These are phyloP conservation scores for Aegle marmelos DNA, from an alignment of 345 rosid species.

Conservation along the genomic window DNA sequence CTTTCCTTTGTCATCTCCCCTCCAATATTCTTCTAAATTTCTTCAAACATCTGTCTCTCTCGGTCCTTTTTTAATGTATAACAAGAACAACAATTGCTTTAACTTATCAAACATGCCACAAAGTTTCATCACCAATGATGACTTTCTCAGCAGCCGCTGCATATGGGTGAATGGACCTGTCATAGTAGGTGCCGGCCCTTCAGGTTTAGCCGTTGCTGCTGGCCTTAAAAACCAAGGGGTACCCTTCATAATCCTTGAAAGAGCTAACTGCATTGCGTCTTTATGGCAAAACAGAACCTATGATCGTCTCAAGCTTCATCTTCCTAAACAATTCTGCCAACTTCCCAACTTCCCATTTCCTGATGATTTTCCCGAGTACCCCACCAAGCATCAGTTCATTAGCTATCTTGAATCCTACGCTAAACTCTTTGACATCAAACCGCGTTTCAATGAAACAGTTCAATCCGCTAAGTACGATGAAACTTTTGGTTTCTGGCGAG, in stretches of 20 bases:
- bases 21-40: background rate
- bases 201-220: slow-evolving; percentile 70
- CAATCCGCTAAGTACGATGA: slow-evolving; percentile 69
- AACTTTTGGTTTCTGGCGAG: slow-evolving; percentile 66
- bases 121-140: slow-evolving; percentile 20
- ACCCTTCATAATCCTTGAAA: slow-evolving; percentile 71
- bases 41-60: slow-evolving; percentile 10
- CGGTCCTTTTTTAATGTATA: background rate
- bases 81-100: slow-evolving; percentile 22
- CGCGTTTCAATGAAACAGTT: slow-evolving; percentile 66
- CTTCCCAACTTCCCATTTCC: slow-evolving; percentile 67
- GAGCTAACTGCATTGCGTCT: slow-evolving; percentile 79
- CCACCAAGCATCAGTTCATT: slow-evolving; percentile 71
- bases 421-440: slow-evolving; percentile 51
- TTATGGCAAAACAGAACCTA: slow-evolving; percentile 83
- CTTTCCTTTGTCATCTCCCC: background rate
- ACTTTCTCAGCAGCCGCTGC: slow-evolving; percentile 49
- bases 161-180: slow-evolving; percentile 89
- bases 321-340: slow-evolving; percentile 81
- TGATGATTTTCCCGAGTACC: slow-evolving; percentile 67
- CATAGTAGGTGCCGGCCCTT: slow-evolving; percentile 88
- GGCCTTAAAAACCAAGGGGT: slow-evolving; percentile 68
- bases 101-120: slow-evolving; percentile 48
- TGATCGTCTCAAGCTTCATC: slow-evolving; percentile 84
- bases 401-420: slow-evolving; percentile 69